A percentile compares a stretch with the other conserved stretches of the same genome.
Evolutionary conservation across 164 flowering plant species (phyloP).

Genomic region (Berberis vulgaris): DNA sequence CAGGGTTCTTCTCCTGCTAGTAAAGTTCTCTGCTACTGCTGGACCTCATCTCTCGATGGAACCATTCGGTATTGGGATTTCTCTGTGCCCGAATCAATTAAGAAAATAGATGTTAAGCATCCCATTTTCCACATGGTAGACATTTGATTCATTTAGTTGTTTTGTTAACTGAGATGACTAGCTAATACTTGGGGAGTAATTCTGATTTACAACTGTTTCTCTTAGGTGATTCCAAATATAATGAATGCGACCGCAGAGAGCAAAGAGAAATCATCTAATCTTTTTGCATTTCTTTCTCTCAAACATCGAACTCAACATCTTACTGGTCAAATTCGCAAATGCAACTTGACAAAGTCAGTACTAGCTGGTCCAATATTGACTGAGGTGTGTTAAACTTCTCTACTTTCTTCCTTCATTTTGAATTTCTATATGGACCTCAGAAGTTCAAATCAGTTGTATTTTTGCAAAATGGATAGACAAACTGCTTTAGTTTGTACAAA

Average conservation of each 20-base stretch:
- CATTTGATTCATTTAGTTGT: neutral
- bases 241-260: slow-evolving; percentile 17
- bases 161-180: neutral
- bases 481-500: too few species aligned
- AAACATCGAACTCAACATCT: slow-evolving; percentile 26
- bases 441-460: too few species aligned
- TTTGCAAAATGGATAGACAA: neutral
- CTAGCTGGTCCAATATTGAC: slow-evolving; percentile 42
- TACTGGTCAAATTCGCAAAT: slow-evolving; percentile 45
- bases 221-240: slow-evolving; percentile 74
- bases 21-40: slow-evolving; percentile 54
- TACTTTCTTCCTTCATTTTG: neutral
- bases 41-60: slow-evolving; percentile 95
- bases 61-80: slow-evolving; percentile 90
- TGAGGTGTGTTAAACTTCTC: slow-evolving; percentile 42
- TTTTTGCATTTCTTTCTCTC: slow-evolving; percentile 64
- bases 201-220: neutral
- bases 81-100: slow-evolving; percentile 59
- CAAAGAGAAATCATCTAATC: slow-evolving; percentile 22
- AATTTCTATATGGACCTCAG: neutral
- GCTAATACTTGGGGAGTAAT: neutral
- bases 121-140: slow-evolving; percentile 82
- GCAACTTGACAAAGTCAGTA: slow-evolving; percentile 55
- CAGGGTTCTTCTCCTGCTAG: slow-evolving; percentile 29
- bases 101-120: slow-evolving; percentile 44